Percentiles rank a stretch among this genome's conserved stretches.
These are phyloP conservation scores for Alternaria viburni DNA, from an alignment of 2,329 filamentous ascomycete species.

Conservation along the genomic window DNA sequence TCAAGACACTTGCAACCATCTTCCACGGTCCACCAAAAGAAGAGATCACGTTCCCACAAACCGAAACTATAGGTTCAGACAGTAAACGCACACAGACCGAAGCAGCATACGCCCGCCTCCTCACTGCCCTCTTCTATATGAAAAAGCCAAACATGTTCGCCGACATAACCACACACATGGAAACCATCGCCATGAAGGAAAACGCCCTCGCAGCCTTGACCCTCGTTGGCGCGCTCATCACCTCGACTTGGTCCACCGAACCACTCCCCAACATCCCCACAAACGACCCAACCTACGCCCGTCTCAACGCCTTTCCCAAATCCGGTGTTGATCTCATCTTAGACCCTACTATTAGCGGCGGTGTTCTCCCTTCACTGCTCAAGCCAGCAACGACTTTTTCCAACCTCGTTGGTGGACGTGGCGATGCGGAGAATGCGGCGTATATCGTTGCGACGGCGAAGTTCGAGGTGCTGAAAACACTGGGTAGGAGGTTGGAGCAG, in stretches of 20 bases:
- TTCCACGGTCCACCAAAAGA: conserved; percentile 60
- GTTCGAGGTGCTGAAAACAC: conserved; percentile 60
- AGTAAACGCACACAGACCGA: conserved; percentile 52
- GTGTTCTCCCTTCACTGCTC: conserved; percentile 63
- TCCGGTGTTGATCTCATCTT: conserved; percentile 60
- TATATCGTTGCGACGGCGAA: conserved; percentile 65
- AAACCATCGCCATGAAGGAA: conserved; percentile 64
- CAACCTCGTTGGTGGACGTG: conserved; percentile 64
- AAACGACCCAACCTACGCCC: conserved; percentile 56
- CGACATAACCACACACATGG: conserved; percentile 60
- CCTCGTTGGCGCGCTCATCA: conserved; percentile 60
- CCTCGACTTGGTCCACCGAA: conserved; percentile 59
- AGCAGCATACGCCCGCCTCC: conserved; percentile 59
- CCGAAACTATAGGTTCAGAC: conserved; percentile 30
- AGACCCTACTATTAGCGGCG: conserved; percentile 56
- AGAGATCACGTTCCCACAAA: conserved; percentile 46
- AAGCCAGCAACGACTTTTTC: conserved; percentile 63
- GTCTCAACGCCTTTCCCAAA: conserved; percentile 38
- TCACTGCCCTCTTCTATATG: conserved; percentile 62
- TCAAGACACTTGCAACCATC: conserved; percentile 62
- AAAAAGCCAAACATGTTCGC: conserved; percentile 60
- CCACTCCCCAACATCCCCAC: conserved; percentile 53
- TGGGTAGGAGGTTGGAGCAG: conserved; percentile 55
- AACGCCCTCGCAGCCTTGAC: conserved; percentile 61
- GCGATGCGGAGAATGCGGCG: conserved; percentile 63